Percentiles rank a stretch among this genome's conserved stretches.
Evolutionary conservation across 1,284 basidiomycete genomes (phyloP).

Genomic region (Austroboletus novae-zelandiae): DNA sequence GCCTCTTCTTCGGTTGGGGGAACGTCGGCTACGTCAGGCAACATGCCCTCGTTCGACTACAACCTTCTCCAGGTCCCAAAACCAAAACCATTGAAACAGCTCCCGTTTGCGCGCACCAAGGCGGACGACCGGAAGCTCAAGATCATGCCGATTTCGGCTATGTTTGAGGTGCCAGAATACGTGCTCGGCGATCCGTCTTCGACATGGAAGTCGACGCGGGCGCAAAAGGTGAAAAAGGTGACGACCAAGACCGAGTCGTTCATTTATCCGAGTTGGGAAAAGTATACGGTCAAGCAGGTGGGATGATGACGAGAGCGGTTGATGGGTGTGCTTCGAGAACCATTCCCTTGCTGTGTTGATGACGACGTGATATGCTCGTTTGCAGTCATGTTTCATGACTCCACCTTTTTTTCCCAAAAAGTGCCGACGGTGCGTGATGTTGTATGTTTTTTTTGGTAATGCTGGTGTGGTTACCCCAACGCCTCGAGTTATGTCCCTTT

Average conservation of each 20-base stretch:
- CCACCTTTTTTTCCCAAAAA: neutral
- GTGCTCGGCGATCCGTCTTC: constrained; percentile 16
- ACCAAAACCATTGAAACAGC: constrained; percentile 40
- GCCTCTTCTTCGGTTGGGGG: constrained; percentile 24
- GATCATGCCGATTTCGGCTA: constrained; percentile 44
- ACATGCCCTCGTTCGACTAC: constrained; percentile 14
- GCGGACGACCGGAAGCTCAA: constrained; percentile 53
- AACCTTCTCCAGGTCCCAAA: constrained; percentile 31
- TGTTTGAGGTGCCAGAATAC: constrained; percentile 39
- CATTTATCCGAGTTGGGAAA: constrained; percentile 59
- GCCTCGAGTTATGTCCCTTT: neutral
- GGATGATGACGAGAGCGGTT: constrained; percentile 26
- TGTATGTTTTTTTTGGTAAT: constrained; percentile 1
- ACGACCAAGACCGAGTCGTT: constrained; percentile 46
- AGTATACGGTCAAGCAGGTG: constrained; percentile 50
- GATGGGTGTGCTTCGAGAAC: neutral
- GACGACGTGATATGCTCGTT: neutral
- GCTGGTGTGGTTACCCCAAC: neutral
- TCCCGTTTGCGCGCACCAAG: constrained; percentile 48
- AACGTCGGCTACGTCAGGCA: constrained; percentile 14
- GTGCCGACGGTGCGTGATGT: neutral
- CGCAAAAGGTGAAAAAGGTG: constrained; percentile 36
- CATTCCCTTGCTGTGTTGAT: neutral
- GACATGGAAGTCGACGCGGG: constrained; percentile 23
- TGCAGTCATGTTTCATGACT: neutral